Base-by-base conservation (phyloP, 2,329 filamentous ascomycete genomes). In the Beauveria sp. region DNA sequence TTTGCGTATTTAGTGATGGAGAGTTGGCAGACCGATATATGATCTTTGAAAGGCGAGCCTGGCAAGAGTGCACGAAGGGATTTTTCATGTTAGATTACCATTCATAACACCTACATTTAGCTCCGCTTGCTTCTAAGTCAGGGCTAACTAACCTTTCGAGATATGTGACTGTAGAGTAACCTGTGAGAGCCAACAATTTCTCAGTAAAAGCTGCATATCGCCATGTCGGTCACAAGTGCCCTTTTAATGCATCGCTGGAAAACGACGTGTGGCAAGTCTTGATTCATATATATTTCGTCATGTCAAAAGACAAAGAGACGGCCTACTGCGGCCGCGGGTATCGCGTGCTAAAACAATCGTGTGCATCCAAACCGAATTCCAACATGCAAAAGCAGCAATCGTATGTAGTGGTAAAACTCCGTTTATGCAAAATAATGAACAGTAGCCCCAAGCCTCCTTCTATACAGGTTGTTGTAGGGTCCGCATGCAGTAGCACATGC, bases 321-420 rank as follows among this genome's bases (percentile, higher is more conserved):
- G 55, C 64, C 63, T 65, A 34, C 63, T 60, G 53, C 46, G 64
- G 64, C 64, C 55, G 60, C 24, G 64, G 65, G 65, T 66, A 66
- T 66, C 63, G 64, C 59, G 54, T 63, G 48, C 48, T 22, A 31
- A 62, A 65, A 61, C 60, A 59, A 54, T 20, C 26, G 12, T 59
- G 40, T 55, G 24, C 22, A 52, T 16, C 54, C 45, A 58, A 50
- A 6, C 55, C 45, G 10, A 48, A 34, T 16, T 56, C 24, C 40
- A 20, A 52, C 24, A 38, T 60, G 28, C 34, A 50, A 50, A 61
- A 24, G 20, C 26, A 34, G 43, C 28, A 28, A 46, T 58, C 20
- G 38, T 22, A n/a, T 40, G 49, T 40, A 18, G n/a, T 20, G 45
- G n/a, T 18, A 46, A 38, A 49, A 60, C 57, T 43, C 57, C 57